These are phyloP conservation scores for Rhodotorula sp. DNA, from an alignment of 1,284 basidiomycete genomes.

Conservation along the genomic window DNA sequence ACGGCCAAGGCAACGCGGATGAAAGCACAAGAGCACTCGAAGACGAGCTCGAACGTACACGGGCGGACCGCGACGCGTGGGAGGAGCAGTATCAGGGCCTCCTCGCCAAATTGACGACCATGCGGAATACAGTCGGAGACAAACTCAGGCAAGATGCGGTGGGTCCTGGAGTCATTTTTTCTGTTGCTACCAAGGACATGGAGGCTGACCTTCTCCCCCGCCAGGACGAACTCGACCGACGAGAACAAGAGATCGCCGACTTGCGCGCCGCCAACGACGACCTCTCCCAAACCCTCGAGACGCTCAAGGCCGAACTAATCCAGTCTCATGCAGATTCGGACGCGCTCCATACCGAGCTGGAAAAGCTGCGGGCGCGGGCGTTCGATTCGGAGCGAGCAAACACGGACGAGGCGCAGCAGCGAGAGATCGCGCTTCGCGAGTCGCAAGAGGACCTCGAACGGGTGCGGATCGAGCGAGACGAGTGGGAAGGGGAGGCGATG, in stretches of 20 bases:
- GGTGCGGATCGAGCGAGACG: constrained; percentile 76
- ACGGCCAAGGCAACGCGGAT: neutral
- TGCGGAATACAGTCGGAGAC: constrained; percentile 89
- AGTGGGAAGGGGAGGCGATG: constrained; percentile 76
- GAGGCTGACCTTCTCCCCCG: neutral
- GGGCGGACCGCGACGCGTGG: constrained; percentile 77
- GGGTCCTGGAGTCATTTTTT: constrained; percentile 54
- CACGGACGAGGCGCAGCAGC: constrained; percentile 65
- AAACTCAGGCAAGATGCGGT: constrained; percentile 96
- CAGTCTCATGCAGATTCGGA: constrained; percentile 70
- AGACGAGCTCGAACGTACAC: constrained; percentile 39
- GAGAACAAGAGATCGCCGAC: constrained; percentile 74
- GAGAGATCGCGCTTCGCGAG: constrained; percentile 78
- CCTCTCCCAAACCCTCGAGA: constrained; percentile 60
- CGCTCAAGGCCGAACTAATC: constrained; percentile 73
- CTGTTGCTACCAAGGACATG: neutral
- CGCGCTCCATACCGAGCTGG: constrained; percentile 66
- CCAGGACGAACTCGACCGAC: constrained; percentile 91
- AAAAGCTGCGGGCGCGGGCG: constrained; percentile 52
- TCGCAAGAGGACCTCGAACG: constrained; percentile 77
- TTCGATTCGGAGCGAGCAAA: constrained; percentile 46
- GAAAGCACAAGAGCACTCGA: constrained; percentile 36
- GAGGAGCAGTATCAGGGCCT: constrained; percentile 81
- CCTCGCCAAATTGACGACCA: constrained; percentile 82
- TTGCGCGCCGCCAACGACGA: constrained; percentile 73